phyloP scores from a whole-genome alignment of 2,329 filamentous ascomycete genomes.

The Cordyceps farinosa region DNA sequence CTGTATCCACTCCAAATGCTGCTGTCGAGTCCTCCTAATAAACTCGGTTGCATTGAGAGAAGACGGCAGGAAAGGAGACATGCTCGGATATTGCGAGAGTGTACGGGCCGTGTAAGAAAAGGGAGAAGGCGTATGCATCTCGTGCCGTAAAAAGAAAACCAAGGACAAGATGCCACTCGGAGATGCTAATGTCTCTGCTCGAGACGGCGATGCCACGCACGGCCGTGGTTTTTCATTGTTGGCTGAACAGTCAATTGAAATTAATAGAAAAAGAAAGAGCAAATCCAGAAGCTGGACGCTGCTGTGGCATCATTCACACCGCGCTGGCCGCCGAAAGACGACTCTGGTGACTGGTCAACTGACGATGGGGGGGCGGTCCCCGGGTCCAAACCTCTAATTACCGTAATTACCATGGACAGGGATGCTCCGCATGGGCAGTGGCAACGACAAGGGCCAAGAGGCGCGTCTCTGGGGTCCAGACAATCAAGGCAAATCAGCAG shows the following conservation, averaged over 20 bases:
- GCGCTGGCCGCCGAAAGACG: background rate
- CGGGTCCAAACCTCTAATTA: constrained; percentile 20
- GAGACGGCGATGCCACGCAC: too few relatives aligned
- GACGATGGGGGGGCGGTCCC: background rate
- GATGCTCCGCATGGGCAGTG: background rate
- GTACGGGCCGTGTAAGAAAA: background rate
- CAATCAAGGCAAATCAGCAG: background rate
- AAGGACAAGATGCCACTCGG: too few relatives aligned
- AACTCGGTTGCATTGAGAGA: background rate
- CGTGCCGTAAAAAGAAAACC: too few relatives aligned
- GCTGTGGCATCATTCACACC: background rate
- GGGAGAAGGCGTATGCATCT: background rate
- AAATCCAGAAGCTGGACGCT: background rate
- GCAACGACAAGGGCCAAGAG: background rate
- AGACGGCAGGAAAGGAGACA: background rate
- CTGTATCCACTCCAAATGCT: background rate
- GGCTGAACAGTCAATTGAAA: too few relatives aligned
- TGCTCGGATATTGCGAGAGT: too few relatives aligned
- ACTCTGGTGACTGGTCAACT: constrained; percentile 3
- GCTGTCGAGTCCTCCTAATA: background rate
- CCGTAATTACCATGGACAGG: constrained; percentile 25
- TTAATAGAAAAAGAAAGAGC: background rate
- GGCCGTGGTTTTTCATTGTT: too few relatives aligned
- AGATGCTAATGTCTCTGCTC: too few relatives aligned
- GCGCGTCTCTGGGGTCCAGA: background rate